Evolutionary conservation across 371 early-diverging fungal genomes (phyloP).

Genomic region (Basidiobolus meristosporus): DNA sequence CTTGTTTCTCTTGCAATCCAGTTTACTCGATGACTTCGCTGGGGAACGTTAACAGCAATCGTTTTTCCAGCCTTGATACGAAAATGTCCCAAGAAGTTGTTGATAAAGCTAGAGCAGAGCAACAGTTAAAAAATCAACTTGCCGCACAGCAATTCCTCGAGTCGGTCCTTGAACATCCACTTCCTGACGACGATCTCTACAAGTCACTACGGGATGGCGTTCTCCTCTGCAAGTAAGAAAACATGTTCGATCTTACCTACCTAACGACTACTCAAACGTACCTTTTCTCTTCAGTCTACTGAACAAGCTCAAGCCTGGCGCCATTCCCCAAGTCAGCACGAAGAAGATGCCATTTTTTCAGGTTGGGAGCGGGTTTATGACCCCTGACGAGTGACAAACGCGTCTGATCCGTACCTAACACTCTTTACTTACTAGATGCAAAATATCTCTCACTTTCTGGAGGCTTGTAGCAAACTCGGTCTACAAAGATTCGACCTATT

Average conservation of each 20-base stretch:
- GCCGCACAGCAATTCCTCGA: constrained; percentile 26
- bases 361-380: constrained; percentile 13
- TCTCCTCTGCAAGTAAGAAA: constrained; percentile 47
- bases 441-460: constrained; percentile 45
- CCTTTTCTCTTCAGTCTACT: constrained; percentile 24
- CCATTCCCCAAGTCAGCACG: constrained; percentile 40
- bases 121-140: constrained; percentile 18
- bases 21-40: too few species aligned
- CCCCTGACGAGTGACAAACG: not conserved
- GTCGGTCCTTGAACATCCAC: constrained; percentile 15
- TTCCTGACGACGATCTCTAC: constrained; percentile 25
- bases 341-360: constrained; percentile 53
- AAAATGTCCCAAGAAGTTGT: too few species aligned
- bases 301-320: constrained; percentile 52
- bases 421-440: constrained; percentile 38
- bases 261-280: not conserved
- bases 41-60: too few species aligned
- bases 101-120: too few species aligned
- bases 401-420: too few species aligned
- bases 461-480: constrained; percentile 39
- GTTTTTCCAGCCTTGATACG: too few species aligned
- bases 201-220: constrained; percentile 54
- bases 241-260: too few species aligned
- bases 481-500: constrained; percentile 62
- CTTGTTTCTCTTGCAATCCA: too few species aligned